Evolutionary conservation across 306 rosid genomes (phyloP), one percentile per base, ranked within the genome.

Genomic region (Vigna radiata): DNA sequence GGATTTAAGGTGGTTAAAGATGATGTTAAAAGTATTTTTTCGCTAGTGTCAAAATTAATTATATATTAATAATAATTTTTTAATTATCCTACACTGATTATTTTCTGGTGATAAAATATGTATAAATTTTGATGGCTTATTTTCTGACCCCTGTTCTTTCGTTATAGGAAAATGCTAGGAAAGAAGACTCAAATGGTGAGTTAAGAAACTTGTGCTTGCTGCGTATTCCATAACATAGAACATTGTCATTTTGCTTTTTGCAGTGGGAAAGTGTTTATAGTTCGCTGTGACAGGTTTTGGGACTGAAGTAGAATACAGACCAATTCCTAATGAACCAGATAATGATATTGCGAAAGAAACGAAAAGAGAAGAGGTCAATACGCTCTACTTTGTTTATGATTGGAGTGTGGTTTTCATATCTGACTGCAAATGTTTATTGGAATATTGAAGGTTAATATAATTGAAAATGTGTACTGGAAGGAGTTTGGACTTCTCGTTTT

Each of bases 401-500:
- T 29, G 33, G 5, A 29, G 33, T 29, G 33, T 29, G 33, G 33
- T 29, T 71, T 70, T 76, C 62, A 18, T 63, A 59, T 85, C 83
- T 88, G 43, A n/a, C 81, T 29, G 86, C 88, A 81, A 90, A 95
- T 61, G 88, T 95, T 2, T 85, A 56, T 76, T 89, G 97, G 99
- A 95, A 89, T 8, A 33, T 84, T 85, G 86, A 88, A 95, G 97
- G 86, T 88, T 55, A 17, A 92, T 31, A 16, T 92, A 18, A 36
- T 89, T 59, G 85, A 89, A 82, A 92, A 95, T 65, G 88, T 95
- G 2, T 85, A 52, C 77, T 89, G 99, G 99, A 95, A 90, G 81
- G 97, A 95, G 75, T 61, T 86, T 69, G 97, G 97, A 83, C 93
- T 95, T 78, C 93, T 95, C 52, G 77, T 48, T 29, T 90, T 95